Evolutionary conservation across 257 asterid genomes (phyloP).

Genomic region (Cynanchum wilfordii): DNA sequence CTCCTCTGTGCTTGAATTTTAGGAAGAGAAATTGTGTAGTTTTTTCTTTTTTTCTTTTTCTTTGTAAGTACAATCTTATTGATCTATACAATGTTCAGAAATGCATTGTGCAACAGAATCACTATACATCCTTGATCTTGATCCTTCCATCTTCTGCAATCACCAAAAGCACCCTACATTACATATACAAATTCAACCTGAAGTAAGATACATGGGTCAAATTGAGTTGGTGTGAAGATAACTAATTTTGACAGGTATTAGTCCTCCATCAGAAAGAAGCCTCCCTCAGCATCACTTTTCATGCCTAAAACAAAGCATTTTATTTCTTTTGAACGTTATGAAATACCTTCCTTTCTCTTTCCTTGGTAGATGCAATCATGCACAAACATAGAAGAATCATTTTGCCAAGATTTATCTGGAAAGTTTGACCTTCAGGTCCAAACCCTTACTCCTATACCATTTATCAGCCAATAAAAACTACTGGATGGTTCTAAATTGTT

Average conservation of each 20-base stretch:
- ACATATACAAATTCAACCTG: background rate
- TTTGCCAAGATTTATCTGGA: background rate
- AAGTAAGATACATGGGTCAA: background rate
- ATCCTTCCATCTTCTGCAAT: background rate
- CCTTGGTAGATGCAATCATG: background rate
- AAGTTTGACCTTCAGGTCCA: background rate
- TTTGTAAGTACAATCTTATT: background rate
- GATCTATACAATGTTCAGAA: background rate
- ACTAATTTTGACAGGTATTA: background rate
- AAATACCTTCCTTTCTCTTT: background rate
- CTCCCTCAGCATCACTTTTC: background rate
- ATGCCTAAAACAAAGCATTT: background rate
- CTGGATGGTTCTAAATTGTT: background rate
- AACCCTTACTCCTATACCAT: background rate
- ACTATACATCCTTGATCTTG: background rate
- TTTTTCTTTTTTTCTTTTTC: background rate
- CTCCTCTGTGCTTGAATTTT: slow-evolving; percentile 48
- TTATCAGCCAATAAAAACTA: background rate
- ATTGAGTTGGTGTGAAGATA: background rate
- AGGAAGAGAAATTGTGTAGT: slow-evolving; percentile 20
- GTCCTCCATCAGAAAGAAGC: background rate
- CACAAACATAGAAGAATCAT: background rate
- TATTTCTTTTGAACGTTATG: background rate
- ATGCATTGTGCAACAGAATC: background rate
- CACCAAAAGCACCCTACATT: background rate